phyloP scores from a whole-genome alignment of 176 grass and related monocot species.

The Hordeum vulgare region DNA sequence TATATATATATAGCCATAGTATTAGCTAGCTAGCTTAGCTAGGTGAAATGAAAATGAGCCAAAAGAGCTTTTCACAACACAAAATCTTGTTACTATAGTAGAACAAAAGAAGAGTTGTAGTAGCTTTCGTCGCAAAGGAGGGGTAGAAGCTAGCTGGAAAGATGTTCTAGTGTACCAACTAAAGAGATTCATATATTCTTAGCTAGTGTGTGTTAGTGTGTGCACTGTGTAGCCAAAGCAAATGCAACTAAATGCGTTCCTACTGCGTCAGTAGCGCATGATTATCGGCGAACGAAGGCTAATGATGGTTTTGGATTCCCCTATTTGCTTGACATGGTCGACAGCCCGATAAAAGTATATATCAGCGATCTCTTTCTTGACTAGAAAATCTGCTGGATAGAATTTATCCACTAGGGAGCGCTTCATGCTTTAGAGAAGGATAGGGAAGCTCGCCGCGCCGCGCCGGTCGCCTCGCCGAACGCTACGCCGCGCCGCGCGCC shows the following conservation, averaged over 20 bases:
- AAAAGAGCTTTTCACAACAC: background rate
- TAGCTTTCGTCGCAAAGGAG: background rate
- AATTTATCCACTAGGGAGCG: too few relatives aligned
- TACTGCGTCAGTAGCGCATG: background rate
- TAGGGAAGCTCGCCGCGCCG: too few relatives aligned
- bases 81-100: slow-evolving; percentile 25
- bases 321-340: too few relatives aligned
- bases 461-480: too few relatives aligned
- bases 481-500: too few relatives aligned
- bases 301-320: too few relatives aligned
- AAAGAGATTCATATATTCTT: background rate
- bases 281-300: background rate
- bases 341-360: too few relatives aligned
- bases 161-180: background rate
- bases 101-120: background rate
- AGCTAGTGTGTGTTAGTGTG: background rate
- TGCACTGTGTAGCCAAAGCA: background rate
- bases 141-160: background rate
- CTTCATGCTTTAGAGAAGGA: too few relatives aligned
- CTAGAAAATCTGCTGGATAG: too few relatives aligned
- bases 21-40: background rate
- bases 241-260: background rate
- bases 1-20: slow-evolving; percentile 5
- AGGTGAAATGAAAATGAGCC: background rate
- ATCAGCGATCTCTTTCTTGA: too few relatives aligned